Evolutionary conservation across 768 basidiomycete genomes (phyloP).

Genomic region (Hericium alpestre): DNA sequence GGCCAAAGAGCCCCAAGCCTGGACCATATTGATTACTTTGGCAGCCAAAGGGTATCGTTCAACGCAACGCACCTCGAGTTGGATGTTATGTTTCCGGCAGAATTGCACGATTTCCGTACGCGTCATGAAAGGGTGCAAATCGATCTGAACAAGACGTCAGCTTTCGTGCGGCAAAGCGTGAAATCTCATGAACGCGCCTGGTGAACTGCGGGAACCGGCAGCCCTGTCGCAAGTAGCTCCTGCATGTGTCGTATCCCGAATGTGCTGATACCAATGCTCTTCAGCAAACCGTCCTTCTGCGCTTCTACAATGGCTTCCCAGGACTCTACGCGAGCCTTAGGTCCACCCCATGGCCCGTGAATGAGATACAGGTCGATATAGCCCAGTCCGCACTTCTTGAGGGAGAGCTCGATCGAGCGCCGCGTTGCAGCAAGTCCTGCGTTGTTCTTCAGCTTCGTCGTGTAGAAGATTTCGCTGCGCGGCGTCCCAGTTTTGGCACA

Average conservation of each 20-base stretch:
- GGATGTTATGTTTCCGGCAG: constrained; percentile 45
- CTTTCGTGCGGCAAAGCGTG: background rate
- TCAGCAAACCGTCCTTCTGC: constrained; percentile 46
- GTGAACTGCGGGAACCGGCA: constrained; percentile 47
- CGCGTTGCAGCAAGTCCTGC: constrained; percentile 36
- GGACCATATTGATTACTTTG: background rate
- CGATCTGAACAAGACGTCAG: constrained; percentile 25
- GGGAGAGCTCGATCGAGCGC: constrained; percentile 40
- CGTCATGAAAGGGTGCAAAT: constrained; percentile 64
- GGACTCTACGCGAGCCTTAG: constrained; percentile 42
- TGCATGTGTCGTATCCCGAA: constrained; percentile 51
- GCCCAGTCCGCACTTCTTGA: constrained; percentile 43
- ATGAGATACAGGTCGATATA: constrained; percentile 67
- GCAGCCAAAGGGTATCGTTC: background rate
- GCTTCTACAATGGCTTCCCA: constrained; percentile 61
- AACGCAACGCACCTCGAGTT: constrained; percentile 40
- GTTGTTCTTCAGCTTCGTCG: constrained; percentile 59
- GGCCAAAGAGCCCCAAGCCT: constrained; percentile 71
- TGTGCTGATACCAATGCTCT: constrained; percentile 55
- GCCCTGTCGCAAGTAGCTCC: constrained; percentile 35
- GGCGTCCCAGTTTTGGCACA: constrained; percentile 35
- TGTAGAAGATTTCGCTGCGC: constrained; percentile 55
- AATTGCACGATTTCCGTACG: constrained; percentile 49
- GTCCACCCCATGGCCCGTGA: constrained; percentile 57
- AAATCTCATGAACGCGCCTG: constrained; percentile 30